These are phyloP conservation scores for Hydnum rufescens DNA, from an alignment of 768 basidiomycete species.

Conservation along the genomic window DNA sequence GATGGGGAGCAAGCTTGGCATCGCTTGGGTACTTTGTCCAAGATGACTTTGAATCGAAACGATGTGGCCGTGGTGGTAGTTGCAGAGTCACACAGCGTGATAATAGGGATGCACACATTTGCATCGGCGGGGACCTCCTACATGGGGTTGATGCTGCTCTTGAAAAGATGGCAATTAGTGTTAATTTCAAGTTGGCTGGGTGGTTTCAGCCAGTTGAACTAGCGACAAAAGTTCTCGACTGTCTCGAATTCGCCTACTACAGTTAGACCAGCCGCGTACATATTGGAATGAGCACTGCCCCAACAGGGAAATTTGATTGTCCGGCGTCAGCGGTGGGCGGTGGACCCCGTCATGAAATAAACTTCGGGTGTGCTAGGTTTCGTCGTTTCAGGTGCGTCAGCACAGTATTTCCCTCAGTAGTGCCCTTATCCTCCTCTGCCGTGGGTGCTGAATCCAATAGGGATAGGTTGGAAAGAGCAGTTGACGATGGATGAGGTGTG, in stretches of 20 bases:
- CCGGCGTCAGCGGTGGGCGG: constrained; percentile 23
- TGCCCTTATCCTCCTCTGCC: constrained; percentile 30
- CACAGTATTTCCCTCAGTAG: neutral
- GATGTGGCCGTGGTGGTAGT: too few relatives aligned
- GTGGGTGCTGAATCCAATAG: constrained; percentile 24
- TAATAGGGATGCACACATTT: constrained; percentile 18
- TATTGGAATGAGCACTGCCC: constrained; percentile 13
- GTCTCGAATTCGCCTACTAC: constrained; percentile 81
- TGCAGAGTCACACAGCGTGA: neutral
- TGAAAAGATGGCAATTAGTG: constrained; percentile 91
- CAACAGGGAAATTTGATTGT: constrained; percentile 16
- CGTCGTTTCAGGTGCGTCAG: neutral
- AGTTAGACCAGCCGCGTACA: constrained; percentile 68
- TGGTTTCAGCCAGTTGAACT: constrained; percentile 87
- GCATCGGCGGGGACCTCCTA: constrained; percentile 92
- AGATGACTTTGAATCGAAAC: too few relatives aligned
- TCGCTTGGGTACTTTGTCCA: too few relatives aligned
- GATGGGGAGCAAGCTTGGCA: too few relatives aligned
- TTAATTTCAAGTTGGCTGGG: constrained; percentile 76
- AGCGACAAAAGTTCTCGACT: constrained; percentile 76
- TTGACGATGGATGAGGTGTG: neutral
- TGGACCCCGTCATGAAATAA: constrained; percentile 67
- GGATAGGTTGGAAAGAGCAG: constrained; percentile 32
- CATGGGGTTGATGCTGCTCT: constrained; percentile 87
- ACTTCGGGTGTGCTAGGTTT: constrained; percentile 52